phyloP scores from a whole-genome alignment of 2,329 filamentous ascomycete genomes.

The Diaporthe humulicola region DNA sequence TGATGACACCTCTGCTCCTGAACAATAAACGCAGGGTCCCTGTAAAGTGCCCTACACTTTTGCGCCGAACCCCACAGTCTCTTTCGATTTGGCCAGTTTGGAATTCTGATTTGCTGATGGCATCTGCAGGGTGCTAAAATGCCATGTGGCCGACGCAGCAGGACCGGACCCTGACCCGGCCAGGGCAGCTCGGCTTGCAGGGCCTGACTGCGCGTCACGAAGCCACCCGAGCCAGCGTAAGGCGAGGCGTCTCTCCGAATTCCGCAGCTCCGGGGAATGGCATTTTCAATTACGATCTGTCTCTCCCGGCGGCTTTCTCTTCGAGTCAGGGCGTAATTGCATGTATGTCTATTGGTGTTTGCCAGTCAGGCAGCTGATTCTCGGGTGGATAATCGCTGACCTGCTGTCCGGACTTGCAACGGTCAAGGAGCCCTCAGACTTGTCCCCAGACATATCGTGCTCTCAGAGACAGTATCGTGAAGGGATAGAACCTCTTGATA shows the following conservation, averaged over 20 bases:
- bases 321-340: background rate
- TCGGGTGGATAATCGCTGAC: conserved; percentile 14
- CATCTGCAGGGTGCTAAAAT: conserved; percentile 19
- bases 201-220: conserved; percentile 16
- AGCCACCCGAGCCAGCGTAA: conserved; percentile 1
- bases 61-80: background rate
- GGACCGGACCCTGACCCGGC: background rate
- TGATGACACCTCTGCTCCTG: conserved; percentile 20
- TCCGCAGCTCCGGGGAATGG: background rate
- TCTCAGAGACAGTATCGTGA: background rate
- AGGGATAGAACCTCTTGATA: background rate
- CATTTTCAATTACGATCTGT: background rate
- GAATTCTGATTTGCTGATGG: background rate
- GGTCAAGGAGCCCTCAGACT: background rate
- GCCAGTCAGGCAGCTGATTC: conserved; percentile 27
- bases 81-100: background rate
- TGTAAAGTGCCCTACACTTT: no score
- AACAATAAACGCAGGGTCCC: background rate
- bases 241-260: background rate
- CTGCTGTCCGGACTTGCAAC: background rate
- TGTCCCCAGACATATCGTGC: background rate
- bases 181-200: background rate
- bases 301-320: background rate
- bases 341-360: background rate
- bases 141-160: conserved; percentile 7